Evolutionary conservation across 306 rosid species (phyloP).

Genomic region (Vachellia collinsii): DNA sequence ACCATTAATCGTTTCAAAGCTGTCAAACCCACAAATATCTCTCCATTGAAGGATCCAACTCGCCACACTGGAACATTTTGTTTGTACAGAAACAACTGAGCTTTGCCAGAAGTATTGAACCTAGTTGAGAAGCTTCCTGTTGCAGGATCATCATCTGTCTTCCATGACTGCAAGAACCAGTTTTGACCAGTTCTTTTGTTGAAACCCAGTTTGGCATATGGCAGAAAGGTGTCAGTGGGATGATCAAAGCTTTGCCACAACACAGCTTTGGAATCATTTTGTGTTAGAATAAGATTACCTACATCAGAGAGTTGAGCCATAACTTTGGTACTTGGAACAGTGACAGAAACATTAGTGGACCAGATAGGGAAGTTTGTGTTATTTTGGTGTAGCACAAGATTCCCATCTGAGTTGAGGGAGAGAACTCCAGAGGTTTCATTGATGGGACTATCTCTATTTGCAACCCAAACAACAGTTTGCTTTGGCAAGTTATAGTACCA

Average conservation of each 20-base stretch:
- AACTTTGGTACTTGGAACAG: not conserved
- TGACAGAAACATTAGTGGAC: conserved; percentile 30
- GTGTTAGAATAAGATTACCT: not conserved
- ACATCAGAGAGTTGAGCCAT: not conserved
- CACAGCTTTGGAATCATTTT: not conserved
- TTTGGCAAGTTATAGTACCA: not conserved
- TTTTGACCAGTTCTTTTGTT: conserved; percentile 21
- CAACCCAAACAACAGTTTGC: not conserved
- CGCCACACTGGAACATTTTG: not conserved
- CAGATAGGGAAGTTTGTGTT: conserved; percentile 32
- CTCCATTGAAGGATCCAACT: conserved; percentile 15
- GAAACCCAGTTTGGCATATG: conserved; percentile 18
- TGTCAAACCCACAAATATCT: not conserved
- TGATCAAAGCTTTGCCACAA: not conserved
- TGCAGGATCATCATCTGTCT: conserved; percentile 14
- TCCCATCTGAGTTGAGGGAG: conserved; percentile 38
- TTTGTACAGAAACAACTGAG: not conserved
- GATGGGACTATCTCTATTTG: not conserved
- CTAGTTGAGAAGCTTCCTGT: not conserved
- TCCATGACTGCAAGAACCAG: conserved; percentile 18
- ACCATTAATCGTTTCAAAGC: not conserved
- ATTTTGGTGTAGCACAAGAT: conserved; percentile 30
- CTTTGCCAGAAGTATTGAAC: not conserved
- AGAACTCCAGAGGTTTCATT: conserved; percentile 15
- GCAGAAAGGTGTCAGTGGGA: not conserved